phyloP scores from a whole-genome alignment of 306 rosid genomes.

The Betula pendula region DNA sequence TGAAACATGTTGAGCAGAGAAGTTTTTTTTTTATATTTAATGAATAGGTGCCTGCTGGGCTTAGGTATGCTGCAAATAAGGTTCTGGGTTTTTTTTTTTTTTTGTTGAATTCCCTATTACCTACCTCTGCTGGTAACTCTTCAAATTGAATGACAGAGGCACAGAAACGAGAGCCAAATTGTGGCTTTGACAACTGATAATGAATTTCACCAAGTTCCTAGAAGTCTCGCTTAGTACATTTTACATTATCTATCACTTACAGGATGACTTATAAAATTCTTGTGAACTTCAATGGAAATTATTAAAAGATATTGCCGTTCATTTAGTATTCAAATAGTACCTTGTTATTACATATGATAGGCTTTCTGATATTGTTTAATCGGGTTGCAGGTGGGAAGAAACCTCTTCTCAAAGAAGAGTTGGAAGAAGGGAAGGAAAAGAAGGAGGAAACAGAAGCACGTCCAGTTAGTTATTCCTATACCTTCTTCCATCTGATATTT shows the following conservation, averaged over 20 bases:
- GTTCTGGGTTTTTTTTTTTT: too few relatives aligned
- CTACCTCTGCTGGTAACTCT: neutral
- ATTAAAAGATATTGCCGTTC: neutral
- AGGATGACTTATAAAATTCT: neutral
- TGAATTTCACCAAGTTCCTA: neutral
- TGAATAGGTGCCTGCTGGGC: neutral
- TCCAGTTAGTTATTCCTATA: slow-evolving; percentile 83
- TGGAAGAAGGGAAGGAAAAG: slow-evolving; percentile 74
- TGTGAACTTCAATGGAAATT: too few relatives aligned
- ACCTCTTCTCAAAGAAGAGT: slow-evolving; percentile 72
- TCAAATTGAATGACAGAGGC: neutral
- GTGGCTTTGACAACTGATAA: neutral
- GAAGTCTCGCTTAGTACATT: neutral
- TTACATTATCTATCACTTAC: neutral
- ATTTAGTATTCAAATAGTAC: neutral
- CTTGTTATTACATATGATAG: neutral
- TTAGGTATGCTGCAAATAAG: neutral
- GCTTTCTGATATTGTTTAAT: neutral
- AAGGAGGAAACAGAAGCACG: slow-evolving; percentile 56
- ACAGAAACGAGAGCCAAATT: neutral
- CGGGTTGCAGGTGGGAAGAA: slow-evolving; percentile 48
- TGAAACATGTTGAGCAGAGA: neutral
- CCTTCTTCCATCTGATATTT: slow-evolving; percentile 92
- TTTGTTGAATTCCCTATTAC: neutral
- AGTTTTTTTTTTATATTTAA: neutral